phyloP scores from a whole-genome alignment of 495 filamentous ascomycete species.

The Zalerion maritima region DNA sequence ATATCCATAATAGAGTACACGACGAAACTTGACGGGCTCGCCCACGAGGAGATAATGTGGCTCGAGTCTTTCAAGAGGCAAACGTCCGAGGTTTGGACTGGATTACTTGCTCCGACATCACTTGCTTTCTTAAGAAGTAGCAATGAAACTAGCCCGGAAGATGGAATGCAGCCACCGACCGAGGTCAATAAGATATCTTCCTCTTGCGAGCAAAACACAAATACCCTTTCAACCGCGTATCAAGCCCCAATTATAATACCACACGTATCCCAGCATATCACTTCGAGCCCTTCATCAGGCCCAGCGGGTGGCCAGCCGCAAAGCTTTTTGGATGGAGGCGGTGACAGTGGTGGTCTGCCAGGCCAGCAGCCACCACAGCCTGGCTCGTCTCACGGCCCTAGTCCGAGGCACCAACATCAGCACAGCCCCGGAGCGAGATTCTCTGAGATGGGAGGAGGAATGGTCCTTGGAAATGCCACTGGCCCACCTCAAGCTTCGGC shows the following conservation, averaged over 20 bases:
- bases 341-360: too few relatives aligned
- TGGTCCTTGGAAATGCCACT: constrained; percentile 10
- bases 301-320: too few relatives aligned
- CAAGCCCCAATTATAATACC: too few relatives aligned
- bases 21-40: background rate
- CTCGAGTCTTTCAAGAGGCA: background rate
- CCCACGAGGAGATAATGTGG: background rate
- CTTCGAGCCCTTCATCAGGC: too few relatives aligned
- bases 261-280: too few relatives aligned
- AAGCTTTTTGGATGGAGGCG: too few relatives aligned
- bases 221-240: too few relatives aligned
- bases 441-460: constrained; percentile 8
- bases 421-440: constrained; percentile 17
- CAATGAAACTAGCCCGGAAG: background rate
- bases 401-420: constrained; percentile 17
- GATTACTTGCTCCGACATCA: constrained; percentile 3
- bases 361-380: constrained; percentile 2
- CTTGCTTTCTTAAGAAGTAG: constrained; percentile 3
- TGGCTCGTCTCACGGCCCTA: constrained; percentile 11
- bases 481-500: constrained; percentile 9
- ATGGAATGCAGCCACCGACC: too few relatives aligned
- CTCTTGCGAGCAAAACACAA: too few relatives aligned
- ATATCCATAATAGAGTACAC: constrained; percentile 4
- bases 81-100: background rate
- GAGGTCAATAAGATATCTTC: too few relatives aligned